These are phyloP conservation scores for Lactifluus subvellereus DNA, from an alignment of 768 basidiomycete genomes.

Conservation along the genomic window DNA sequence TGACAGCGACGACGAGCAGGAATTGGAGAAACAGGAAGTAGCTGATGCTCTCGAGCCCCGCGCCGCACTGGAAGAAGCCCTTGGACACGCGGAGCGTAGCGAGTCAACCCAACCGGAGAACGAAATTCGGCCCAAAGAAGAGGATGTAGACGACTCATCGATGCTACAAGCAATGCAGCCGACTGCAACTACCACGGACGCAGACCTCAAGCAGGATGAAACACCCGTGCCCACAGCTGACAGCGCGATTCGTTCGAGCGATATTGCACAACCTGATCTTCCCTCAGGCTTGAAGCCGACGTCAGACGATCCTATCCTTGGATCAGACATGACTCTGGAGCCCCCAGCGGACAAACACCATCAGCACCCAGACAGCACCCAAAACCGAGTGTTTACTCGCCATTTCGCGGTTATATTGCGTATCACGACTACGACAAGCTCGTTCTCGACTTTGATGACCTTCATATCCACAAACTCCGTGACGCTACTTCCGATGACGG, in stretches of 20 bases:
- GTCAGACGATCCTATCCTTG: conserved; percentile 19
- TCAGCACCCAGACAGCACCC: conserved; percentile 30
- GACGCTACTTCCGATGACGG: conserved; percentile 4
- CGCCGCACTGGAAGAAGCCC: conserved; percentile 50
- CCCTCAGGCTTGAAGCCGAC: conserved; percentile 17
- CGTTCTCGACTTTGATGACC: conserved; percentile 50
- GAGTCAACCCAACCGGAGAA: conserved; percentile 31
- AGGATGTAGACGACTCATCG: conserved; percentile 54
- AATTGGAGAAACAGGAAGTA: conserved; percentile 47
- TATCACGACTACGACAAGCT: conserved; percentile 39
- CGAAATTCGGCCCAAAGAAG: conserved; percentile 39
- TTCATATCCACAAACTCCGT: conserved; percentile 29
- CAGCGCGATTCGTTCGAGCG: background rate
- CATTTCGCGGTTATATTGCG: conserved; percentile 54
- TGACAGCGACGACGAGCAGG: conserved; percentile 55
- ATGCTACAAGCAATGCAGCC: conserved; percentile 30
- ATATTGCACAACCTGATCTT: conserved; percentile 1
- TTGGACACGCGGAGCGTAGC: conserved; percentile 39
- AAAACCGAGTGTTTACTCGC: conserved; percentile 44
- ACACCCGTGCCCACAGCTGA: background rate
- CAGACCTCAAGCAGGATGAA: conserved; percentile 32
- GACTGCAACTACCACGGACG: conserved; percentile 33
- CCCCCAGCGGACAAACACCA: conserved; percentile 1
- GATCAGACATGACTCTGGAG: background rate
- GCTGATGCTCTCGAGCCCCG: conserved; percentile 57